phyloP scores from a whole-genome alignment of 306 rosid genomes.

The Inga oerstediana region DNA sequence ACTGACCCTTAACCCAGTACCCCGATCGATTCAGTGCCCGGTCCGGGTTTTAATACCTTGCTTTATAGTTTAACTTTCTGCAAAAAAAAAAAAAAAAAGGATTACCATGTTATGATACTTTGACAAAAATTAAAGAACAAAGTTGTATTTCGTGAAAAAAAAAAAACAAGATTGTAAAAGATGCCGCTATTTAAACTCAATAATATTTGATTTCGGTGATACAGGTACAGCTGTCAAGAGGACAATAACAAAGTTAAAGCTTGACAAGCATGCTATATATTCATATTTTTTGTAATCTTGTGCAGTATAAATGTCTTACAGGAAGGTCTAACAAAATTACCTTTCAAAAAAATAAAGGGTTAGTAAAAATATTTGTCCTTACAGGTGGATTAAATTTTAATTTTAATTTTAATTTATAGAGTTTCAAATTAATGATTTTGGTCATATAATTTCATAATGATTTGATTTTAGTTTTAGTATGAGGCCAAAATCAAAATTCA shows the following conservation, averaged over 20 bases:
- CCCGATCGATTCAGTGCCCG: too few relatives aligned
- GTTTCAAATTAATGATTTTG: too few relatives aligned
- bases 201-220: neutral
- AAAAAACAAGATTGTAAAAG: neutral
- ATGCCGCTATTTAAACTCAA: neutral
- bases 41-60: too few relatives aligned
- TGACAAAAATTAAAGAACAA: neutral
- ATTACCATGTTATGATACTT: neutral
- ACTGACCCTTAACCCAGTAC: too few relatives aligned
- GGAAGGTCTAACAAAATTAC: neutral
- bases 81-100: neutral
- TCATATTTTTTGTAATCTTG: neutral
- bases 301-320: neutral
- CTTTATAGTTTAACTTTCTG: neutral
- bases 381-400: too few relatives aligned
- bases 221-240: neutral
- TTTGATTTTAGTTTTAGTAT: too few relatives aligned
- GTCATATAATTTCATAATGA: too few relatives aligned
- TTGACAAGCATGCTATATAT: neutral
- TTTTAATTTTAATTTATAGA: too few relatives aligned
- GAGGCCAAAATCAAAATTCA: too few relatives aligned
- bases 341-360: neutral
- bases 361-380: too few relatives aligned
- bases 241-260: neutral
- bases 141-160: neutral